Evolutionary conservation across 768 basidiomycete genomes (phyloP), one percentile per base, ranked within the genome.

Genomic region (Heimioporus sp.): DNA sequence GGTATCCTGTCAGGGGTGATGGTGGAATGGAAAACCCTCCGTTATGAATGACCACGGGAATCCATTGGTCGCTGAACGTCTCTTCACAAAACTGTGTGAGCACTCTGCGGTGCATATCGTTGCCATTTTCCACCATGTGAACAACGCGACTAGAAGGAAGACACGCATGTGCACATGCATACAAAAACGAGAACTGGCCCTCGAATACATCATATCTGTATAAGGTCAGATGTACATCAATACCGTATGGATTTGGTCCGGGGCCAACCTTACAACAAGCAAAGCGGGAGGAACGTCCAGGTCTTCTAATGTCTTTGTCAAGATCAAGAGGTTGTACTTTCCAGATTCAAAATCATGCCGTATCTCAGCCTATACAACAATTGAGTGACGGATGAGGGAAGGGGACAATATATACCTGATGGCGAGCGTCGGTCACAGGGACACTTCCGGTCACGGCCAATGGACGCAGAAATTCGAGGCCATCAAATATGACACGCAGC

Each of bases 71-170:
- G 16, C 68, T 66, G 10, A 72, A 63, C 47, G 75, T 70, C 12
- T 72, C 55, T 32, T 69, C 71, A 8, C 75, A 73, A 13, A 76
- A 69, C 28, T 65, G 72, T 21, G 75, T 69, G n/a, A 89, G 49
- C 34, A 78, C 73, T 39, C 75, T 79, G 20, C 77, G 78, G 57
- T 87, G 83, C 13, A 64, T 57, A 52, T 80, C 78, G 54, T 82
- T 83, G 4, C 73, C 77, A 54, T 76, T 73, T 63, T 89, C 82
- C 19, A 78, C 74, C 78, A 90, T 79, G 61, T 87, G 78, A 7
- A 90, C 66, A 38, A 87, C 59, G 60, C 81, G 78, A 53, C 81
- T 76, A 50, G 76, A 72, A 38, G 73, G 67, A 9, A 76, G 77
- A 42, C 73, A 63, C 37, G 80, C 72, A 31, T 74, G 72, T 30